Evolutionary conservation across 352 stramenopile genomes (phyloP).

Genomic region (Pythium chondricola): DNA sequence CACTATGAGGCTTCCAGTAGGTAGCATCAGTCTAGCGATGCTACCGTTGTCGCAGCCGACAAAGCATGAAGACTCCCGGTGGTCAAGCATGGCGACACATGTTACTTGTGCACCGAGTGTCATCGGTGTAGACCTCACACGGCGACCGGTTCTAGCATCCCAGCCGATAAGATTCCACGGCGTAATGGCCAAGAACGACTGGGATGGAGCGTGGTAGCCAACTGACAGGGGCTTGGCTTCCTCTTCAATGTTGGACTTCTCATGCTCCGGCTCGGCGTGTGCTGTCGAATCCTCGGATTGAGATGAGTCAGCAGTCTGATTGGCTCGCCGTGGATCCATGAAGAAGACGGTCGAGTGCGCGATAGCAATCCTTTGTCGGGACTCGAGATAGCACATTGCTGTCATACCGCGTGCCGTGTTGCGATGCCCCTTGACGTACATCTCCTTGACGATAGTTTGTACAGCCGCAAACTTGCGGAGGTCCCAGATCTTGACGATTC

Average conservation of each 20-base stretch:
- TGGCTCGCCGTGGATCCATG: conserved; percentile 20
- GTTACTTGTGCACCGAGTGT: conserved; percentile 24
- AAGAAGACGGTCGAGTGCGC: conserved; percentile 52
- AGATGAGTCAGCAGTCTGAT: too few relatives aligned
- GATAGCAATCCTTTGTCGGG: conserved; percentile 32
- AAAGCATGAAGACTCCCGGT: conserved; percentile 40
- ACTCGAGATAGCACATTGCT: conserved; percentile 35
- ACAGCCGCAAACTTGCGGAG: conserved; percentile 38
- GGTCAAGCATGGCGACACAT: conserved; percentile 25
- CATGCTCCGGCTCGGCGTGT: too few relatives aligned
- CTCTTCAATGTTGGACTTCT: too few relatives aligned
- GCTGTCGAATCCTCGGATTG: too few relatives aligned
- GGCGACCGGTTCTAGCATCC: conserved; percentile 16
- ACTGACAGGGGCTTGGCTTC: conserved; percentile 27
- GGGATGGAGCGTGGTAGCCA: conserved; percentile 20
- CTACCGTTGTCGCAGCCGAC: conserved; percentile 31
- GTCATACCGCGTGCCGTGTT: conserved; percentile 20
- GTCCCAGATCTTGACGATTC: conserved; percentile 51
- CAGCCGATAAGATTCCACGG: conserved; percentile 24
- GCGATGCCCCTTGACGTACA: conserved; percentile 25
- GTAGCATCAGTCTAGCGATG: conserved; percentile 32
- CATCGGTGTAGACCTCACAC: conserved; percentile 17
- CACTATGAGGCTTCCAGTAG: conserved; percentile 24
- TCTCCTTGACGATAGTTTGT: conserved; percentile 29
- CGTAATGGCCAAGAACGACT: conserved; percentile 30